Evolutionary conservation across 2,329 filamentous ascomycete species (phyloP).

Genomic region (Aureobasidium sp.): DNA sequence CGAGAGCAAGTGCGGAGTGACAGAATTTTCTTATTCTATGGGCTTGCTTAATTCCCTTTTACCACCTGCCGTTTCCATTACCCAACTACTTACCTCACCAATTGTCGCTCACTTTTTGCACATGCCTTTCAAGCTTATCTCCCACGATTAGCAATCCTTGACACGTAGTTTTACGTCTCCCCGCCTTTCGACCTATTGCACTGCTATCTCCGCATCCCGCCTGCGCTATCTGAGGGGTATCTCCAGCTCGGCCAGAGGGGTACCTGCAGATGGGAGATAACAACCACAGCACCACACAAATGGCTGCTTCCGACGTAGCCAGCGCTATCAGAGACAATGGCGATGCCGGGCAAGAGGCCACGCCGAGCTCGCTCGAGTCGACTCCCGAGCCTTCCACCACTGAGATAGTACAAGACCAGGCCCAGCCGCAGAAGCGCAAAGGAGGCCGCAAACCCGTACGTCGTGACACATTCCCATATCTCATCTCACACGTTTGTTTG

Average conservation of each 20-base stretch:
- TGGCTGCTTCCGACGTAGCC: conserved; percentile 32
- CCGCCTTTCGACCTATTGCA: conserved; percentile 14
- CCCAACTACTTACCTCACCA: conserved; percentile 43
- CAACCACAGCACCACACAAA: conserved; percentile 20
- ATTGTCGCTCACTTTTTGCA: conserved; percentile 25
- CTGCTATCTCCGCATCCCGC: conserved; percentile 13
- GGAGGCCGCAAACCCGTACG: conserved; percentile 93
- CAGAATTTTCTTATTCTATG: conserved; percentile 15
- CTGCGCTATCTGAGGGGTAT: conserved; percentile 15
- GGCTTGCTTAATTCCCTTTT: conserved; percentile 16
- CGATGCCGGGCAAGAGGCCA: conserved; percentile 38
- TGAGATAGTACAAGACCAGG: conserved; percentile 32
- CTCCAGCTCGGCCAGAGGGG: conserved; percentile 25
- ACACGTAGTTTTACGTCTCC: conserved; percentile 10
- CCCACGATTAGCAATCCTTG: conserved; percentile 19
- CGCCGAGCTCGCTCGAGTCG: conserved; percentile 42
- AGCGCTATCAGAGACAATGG: conserved; percentile 37
- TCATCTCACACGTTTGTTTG: not conserved
- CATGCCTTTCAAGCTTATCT: conserved; percentile 16
- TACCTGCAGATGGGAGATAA: conserved; percentile 46
- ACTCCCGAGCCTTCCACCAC: conserved; percentile 41
- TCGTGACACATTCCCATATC: conserved; percentile 21
- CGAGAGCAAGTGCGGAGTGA: not conserved
- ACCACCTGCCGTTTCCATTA: conserved; percentile 35
- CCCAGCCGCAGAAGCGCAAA: conserved; percentile 75